These are phyloP conservation scores for Nakazawaea ishiwadae DNA, from an alignment of 805 yeast genomes.

Conservation along the genomic window DNA sequence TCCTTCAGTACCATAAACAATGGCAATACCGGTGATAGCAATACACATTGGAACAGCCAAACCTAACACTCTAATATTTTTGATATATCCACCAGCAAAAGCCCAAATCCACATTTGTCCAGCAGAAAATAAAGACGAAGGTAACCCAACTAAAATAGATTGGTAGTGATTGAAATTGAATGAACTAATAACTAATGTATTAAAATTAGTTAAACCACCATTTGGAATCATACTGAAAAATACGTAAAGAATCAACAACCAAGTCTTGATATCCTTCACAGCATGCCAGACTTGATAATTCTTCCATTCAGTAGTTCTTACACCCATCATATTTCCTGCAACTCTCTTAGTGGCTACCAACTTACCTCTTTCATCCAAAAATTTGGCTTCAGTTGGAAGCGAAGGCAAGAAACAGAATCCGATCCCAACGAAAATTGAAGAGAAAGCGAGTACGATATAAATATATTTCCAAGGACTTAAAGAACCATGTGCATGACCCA, in stretches of 20 bases:
- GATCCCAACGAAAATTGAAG: conserved; percentile 20
- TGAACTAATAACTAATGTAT: conserved; percentile 20
- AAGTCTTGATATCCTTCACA: conserved; percentile 20
- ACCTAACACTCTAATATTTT: conserved; percentile 19
- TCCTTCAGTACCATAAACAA: conserved; percentile 23
- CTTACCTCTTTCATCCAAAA: conserved; percentile 23
- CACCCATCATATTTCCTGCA: conserved; percentile 25
- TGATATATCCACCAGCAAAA: conserved; percentile 13
- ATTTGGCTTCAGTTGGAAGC: conserved; percentile 22
- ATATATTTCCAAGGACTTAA: conserved; percentile 18
- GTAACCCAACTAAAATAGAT: conserved; percentile 14
- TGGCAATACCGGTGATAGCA: conserved; percentile 21
- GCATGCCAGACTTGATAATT: conserved; percentile 20
- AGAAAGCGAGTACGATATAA: conserved; percentile 23
- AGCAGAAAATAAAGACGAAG: conserved; percentile 20
- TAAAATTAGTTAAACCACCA: conserved; percentile 25
- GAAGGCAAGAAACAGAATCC: conserved; percentile 23
- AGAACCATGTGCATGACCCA: conserved; percentile 24
- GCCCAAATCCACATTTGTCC: conserved; percentile 14
- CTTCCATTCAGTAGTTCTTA: conserved; percentile 24
- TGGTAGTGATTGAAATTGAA: conserved; percentile 12
- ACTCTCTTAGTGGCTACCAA: conserved; percentile 21
- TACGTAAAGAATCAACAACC: conserved; percentile 18
- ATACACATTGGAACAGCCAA: conserved; percentile 20
- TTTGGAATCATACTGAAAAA: conserved; percentile 24